phyloP scores from a whole-genome alignment of 1,284 basidiomycete genomes.

The Ganoderma resinaceum region DNA sequence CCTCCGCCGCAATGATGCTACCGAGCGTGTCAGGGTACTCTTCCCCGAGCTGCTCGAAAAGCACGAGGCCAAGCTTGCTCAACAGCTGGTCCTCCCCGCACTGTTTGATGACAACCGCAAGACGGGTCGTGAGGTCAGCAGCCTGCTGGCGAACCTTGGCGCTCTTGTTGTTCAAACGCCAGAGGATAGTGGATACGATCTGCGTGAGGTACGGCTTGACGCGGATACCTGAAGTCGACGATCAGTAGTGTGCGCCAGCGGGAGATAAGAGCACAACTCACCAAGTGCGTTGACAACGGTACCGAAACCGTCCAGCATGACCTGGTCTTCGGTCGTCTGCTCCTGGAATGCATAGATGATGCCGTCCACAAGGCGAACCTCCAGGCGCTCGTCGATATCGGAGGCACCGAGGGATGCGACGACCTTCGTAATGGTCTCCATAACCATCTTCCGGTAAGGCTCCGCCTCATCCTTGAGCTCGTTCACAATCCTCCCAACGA shows the following conservation, averaged over 20 bases:
- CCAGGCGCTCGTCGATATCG: conserved; percentile 95
- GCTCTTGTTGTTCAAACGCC: conserved; percentile 99
- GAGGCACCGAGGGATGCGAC: conserved; percentile 92
- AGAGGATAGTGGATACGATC: conserved; percentile 99
- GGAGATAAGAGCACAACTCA: conserved; percentile 29
- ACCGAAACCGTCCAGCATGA: conserved; percentile 99
- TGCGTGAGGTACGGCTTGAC: conserved; percentile 99
- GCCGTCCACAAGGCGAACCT: conserved; percentile 94
- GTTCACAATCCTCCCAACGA: conserved; percentile 94
- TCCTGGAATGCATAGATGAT: conserved; percentile 99
- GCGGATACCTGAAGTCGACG: conserved; percentile 72
- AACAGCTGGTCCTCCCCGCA: conserved; percentile 96
- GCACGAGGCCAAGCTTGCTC: conserved; percentile 95
- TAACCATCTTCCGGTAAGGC: conserved; percentile 99
- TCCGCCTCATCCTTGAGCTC: conserved; percentile 97
- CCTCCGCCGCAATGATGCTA: conserved; percentile 98
- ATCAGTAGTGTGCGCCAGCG: background rate
- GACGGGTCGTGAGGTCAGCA: conserved; percentile 92
- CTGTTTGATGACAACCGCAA: conserved; percentile 98
- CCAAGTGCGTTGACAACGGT: conserved; percentile 95
- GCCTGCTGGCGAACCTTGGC: conserved; percentile 99
- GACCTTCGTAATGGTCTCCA: conserved; percentile 99
- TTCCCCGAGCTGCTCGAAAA: conserved; percentile 99
- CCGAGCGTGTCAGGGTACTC: conserved; percentile 99
- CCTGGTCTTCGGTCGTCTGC: conserved; percentile 97